phyloP scores from a whole-genome alignment of 306 rosid species.

The Quercus agrifolia region DNA sequence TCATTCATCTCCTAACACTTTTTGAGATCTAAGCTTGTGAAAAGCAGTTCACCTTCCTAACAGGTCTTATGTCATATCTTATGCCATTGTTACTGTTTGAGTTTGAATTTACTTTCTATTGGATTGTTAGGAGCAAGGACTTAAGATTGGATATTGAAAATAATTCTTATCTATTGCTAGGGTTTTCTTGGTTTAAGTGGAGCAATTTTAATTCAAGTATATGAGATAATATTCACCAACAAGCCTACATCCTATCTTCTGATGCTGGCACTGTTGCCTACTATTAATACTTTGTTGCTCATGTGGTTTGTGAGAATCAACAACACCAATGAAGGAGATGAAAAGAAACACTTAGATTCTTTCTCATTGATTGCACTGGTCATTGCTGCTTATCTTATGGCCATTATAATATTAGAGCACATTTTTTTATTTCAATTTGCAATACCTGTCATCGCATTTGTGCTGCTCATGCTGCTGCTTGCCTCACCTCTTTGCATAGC shows the following conservation, averaged over 20 bases:
- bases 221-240: constrained; percentile 48
- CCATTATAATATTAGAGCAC: constrained; percentile 51
- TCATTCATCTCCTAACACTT: neutral
- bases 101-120: neutral
- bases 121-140: neutral
- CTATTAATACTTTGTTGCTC: constrained; percentile 39
- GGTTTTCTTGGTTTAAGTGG: constrained; percentile 93
- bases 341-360: constrained; percentile 59
- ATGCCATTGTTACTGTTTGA: neutral
- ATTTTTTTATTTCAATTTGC: constrained; percentile 40
- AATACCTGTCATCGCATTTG: constrained; percentile 33
- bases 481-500: constrained; percentile 63
- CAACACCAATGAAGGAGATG: constrained; percentile 29
- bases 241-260: constrained; percentile 66
- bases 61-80: too few species aligned
- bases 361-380: constrained; percentile 55
- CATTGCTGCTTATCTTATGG: constrained; percentile 64
- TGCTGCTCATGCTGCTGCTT: constrained; percentile 50
- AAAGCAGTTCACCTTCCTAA: neutral
- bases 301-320: constrained; percentile 73
- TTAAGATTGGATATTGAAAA: neutral
- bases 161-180: constrained; percentile 28
- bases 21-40: neutral
- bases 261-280: constrained; percentile 69
- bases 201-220: constrained; percentile 72